Evolutionary conservation across 1,139 yeast genomes (phyloP).

Genomic region (Yamadazyma siamensis): DNA sequence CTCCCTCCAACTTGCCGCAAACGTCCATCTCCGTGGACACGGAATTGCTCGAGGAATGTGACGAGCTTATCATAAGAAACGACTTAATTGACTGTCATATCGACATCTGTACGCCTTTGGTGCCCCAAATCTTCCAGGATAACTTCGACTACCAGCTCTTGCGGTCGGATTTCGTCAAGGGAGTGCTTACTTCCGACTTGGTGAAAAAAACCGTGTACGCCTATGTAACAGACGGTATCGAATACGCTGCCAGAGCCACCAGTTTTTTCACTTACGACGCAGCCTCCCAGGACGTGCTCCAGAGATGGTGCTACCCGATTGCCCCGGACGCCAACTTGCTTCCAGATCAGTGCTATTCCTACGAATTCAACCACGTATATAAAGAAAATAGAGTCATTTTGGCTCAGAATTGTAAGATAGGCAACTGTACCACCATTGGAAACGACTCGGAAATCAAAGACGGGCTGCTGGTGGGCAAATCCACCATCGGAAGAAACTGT

Average conservation of each 20-base stretch:
- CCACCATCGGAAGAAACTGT: conserved; percentile 85
- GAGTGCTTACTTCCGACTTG: conserved; percentile 86
- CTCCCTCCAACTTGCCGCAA: conserved; percentile 55
- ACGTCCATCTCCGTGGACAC: conserved; percentile 72
- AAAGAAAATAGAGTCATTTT: conserved; percentile 79
- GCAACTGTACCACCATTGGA: conserved; percentile 77
- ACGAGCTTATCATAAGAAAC: conserved; percentile 76
- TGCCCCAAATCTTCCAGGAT: conserved; percentile 93
- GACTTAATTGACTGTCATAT: conserved; percentile 95
- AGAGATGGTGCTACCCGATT: conserved; percentile 90
- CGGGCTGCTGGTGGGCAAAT: conserved; percentile 50
- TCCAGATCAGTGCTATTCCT: conserved; percentile 67
- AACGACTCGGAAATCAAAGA: conserved; percentile 64
- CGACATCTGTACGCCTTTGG: conserved; percentile 92
- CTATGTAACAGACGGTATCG: conserved; percentile 66
- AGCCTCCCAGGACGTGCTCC: conserved; percentile 83
- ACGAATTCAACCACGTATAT: conserved; percentile 82
- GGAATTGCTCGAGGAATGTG: conserved; percentile 74
- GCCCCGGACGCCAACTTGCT: conserved; percentile 82
- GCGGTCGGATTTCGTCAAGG: conserved; percentile 84
- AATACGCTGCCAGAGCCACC: conserved; percentile 90
- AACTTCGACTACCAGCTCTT: conserved; percentile 90
- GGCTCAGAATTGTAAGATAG: conserved; percentile 88
- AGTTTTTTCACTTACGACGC: conserved; percentile 92
- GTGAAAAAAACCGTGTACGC: conserved; percentile 89